These are phyloP conservation scores for Uromyces viciae-fabae DNA, from an alignment of 1,284 basidiomycete species.

Conservation along the genomic window DNA sequence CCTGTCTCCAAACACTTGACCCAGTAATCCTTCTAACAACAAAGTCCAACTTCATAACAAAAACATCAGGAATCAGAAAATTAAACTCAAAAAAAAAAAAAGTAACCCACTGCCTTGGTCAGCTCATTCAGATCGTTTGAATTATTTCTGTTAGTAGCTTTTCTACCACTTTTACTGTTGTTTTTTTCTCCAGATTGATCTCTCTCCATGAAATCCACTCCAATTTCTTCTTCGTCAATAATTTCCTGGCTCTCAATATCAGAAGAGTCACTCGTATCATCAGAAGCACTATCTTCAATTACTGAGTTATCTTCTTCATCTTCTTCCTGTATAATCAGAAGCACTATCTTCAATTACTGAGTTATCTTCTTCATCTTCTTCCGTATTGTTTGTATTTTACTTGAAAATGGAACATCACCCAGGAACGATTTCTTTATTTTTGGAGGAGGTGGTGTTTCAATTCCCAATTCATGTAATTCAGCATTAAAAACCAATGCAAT, in stretches of 20 bases:
- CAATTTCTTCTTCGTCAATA: background rate
- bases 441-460: background rate
- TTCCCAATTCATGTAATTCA: background rate
- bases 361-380: conserved; percentile 1
- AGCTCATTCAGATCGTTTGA: background rate
- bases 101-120: background rate
- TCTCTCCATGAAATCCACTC: background rate
- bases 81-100: background rate
- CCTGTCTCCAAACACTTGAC: background rate
- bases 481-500: conserved; percentile 14
- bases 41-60: conserved; percentile 2
- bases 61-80: background rate
- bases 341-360: background rate
- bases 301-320: background rate
- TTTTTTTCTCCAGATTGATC: background rate
- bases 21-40: background rate
- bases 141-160: background rate
- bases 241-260: too few relatives aligned
- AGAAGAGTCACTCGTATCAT: background rate
- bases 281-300: too few relatives aligned
- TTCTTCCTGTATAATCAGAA: background rate
- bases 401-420: background rate
- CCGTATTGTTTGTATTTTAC: background rate
- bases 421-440: background rate
- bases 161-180: background rate